These are phyloP conservation scores for Rhodotorula mucilaginosa DNA, from an alignment of 1,284 basidiomycete genomes.

Conservation along the genomic window DNA sequence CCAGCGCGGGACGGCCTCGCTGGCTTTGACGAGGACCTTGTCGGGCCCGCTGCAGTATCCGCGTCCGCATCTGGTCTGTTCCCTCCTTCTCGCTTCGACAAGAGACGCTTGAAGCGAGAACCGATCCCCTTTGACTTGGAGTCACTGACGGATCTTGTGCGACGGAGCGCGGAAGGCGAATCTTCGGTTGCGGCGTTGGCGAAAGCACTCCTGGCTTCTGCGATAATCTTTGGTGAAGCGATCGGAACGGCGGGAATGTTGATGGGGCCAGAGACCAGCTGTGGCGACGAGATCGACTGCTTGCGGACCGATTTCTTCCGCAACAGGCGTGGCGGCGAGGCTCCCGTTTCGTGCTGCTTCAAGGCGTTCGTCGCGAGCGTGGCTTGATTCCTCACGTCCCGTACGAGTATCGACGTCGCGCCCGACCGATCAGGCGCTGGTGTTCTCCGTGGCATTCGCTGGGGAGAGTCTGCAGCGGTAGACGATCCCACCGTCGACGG, in stretches of 20 bases:
- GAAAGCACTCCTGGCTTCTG: neutral
- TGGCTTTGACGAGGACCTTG: slow-evolving; percentile 23
- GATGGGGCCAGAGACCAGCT: slow-evolving; percentile 29
- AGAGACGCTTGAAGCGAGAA: slow-evolving; percentile 18
- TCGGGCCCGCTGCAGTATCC: slow-evolving; percentile 5
- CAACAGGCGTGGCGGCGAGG: neutral
- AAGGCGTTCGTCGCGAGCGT: slow-evolving; percentile 37
- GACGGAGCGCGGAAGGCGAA: neutral
- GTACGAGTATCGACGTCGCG: slow-evolving; percentile 36
- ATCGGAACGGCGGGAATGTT: slow-evolving; percentile 36
- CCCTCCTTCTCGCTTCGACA: neutral
- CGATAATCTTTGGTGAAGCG: neutral
- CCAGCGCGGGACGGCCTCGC: neutral
- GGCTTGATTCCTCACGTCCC: slow-evolving; percentile 40
- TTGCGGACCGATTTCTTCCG: slow-evolving; percentile 28
- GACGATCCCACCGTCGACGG: neutral
- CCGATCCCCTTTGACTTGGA: slow-evolving; percentile 9
- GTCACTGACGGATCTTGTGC: neutral
- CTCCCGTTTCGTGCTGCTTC: slow-evolving; percentile 22
- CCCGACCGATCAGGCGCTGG: slow-evolving; percentile 20
- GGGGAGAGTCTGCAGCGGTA: slow-evolving; percentile 8
- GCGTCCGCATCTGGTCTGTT: neutral
- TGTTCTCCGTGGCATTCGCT: slow-evolving; percentile 18
- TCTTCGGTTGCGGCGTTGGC: neutral
- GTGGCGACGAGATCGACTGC: slow-evolving; percentile 26